These are phyloP conservation scores for Backusella tarrabulga DNA, from an alignment of 192 early-diverging fungal genomes.

Conservation along the genomic window DNA sequence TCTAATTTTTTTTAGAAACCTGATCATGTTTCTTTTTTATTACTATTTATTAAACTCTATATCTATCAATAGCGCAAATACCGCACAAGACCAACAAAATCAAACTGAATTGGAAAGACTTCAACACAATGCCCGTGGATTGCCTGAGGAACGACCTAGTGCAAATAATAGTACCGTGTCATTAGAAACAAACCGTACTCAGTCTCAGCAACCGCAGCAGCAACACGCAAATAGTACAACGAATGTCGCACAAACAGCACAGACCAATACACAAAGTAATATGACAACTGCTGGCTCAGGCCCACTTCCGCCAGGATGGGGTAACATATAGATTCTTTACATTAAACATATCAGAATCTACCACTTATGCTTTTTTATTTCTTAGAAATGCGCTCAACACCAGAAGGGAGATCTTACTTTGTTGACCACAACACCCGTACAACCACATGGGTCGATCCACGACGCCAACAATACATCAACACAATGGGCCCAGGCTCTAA, in stretches of 20 bases:
- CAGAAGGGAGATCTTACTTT: slow-evolving; percentile 82
- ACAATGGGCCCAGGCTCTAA: slow-evolving; percentile 52
- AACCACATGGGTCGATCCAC: slow-evolving; percentile 91
- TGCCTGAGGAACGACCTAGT: slow-evolving; percentile 64
- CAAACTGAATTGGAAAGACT: slow-evolving; percentile 74
- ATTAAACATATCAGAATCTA: neutral
- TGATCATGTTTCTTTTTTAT: neutral
- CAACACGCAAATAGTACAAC: slow-evolving; percentile 17
- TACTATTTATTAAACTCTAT: neutral
- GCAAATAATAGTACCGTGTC: slow-evolving; percentile 15
- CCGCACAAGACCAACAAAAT: slow-evolving; percentile 45
- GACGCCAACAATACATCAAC: slow-evolving; percentile 62
- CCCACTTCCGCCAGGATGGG: slow-evolving; percentile 81
- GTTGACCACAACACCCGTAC: slow-evolving; percentile 90
- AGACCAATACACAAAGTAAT: slow-evolving; percentile 41
- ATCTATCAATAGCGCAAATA: slow-evolving; percentile 3
- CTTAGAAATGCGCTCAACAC: slow-evolving; percentile 67
- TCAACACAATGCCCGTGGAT: slow-evolving; percentile 77
- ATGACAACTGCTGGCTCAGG: slow-evolving; percentile 67
- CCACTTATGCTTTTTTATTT: neutral
- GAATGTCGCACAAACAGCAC: neutral
- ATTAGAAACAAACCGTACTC: neutral
- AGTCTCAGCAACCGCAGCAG: slow-evolving; percentile 27
- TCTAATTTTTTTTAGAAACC: neutral
- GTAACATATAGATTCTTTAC: slow-evolving; percentile 16